A percentile compares a stretch with the other conserved stretches of the same genome.
Conservation (phyloP, 768 basidiomycete species). For the Fomitopsis serialis region DNA sequence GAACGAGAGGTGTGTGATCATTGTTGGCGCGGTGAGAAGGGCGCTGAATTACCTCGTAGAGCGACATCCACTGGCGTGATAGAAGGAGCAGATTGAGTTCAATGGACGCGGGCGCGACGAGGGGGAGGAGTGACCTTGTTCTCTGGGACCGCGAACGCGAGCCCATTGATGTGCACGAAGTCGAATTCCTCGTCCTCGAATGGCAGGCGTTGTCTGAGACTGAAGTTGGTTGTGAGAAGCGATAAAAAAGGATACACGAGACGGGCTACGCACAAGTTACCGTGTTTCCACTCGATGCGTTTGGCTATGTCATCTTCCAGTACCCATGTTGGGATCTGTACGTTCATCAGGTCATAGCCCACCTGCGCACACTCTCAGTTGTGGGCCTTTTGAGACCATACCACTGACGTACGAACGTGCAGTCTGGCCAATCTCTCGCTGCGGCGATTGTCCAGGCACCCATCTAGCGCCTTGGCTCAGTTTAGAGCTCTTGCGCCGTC, state of each 20-base stretch:
- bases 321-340: slow-evolving; percentile 55
- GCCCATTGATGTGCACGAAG: slow-evolving; percentile 55
- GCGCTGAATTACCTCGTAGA: slow-evolving; percentile 53
- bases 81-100: neutral
- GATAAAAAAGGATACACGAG: neutral
- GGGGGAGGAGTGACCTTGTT: slow-evolving; percentile 47
- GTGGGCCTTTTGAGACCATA: neutral
- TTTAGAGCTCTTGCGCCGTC: neutral
- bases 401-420: slow-evolving; percentile 49
- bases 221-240: slow-evolving; percentile 19
- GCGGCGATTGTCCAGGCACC: slow-evolving; percentile 72
- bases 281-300: slow-evolving; percentile 68
- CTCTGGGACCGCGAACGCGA: slow-evolving; percentile 53
- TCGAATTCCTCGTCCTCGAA: slow-evolving; percentile 84
- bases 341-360: slow-evolving; percentile 73
- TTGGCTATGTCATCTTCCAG: slow-evolving; percentile 46
- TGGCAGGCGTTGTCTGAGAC: slow-evolving; percentile 69
- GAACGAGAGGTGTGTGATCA: neutral
- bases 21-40: neutral
- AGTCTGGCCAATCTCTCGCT: slow-evolving; percentile 63
- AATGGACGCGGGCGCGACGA: neutral
- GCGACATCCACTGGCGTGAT: slow-evolving; percentile 49
- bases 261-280: slow-evolving; percentile 63
- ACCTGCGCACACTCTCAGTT: slow-evolving; percentile 37
- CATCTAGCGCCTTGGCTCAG: slow-evolving; percentile 32